These are phyloP conservation scores for Poteriospumella lacustris DNA, from an alignment of 108 stramenopile species.

Conservation along the genomic window DNA sequence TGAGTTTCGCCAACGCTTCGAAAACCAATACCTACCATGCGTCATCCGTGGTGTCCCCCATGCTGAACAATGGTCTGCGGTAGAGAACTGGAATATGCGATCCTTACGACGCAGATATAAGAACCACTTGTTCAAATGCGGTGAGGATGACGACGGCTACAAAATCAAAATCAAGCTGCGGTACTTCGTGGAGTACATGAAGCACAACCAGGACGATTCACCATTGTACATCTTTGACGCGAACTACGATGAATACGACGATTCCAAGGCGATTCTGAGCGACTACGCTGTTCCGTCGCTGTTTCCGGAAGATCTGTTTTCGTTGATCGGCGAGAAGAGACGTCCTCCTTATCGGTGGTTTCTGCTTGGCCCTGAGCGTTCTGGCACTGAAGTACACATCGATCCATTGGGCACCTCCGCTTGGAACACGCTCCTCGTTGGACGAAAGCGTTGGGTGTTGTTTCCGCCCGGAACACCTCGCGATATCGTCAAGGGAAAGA, in stretches of 20 bases:
- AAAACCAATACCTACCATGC: conserved; percentile 42
- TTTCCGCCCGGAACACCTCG: conserved; percentile 85
- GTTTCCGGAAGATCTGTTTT: conserved; percentile 87
- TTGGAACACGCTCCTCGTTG: conserved; percentile 90
- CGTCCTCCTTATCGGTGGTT: conserved; percentile 98
- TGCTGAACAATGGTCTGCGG: conserved; percentile 47
- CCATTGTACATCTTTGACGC: conserved; percentile 97
- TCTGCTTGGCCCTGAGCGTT: conserved; percentile 78
- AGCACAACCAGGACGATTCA: conserved; percentile 70
- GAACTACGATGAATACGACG: conserved; percentile 72
- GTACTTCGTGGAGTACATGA: conserved; percentile 76
- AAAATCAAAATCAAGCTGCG: conserved; percentile 76
- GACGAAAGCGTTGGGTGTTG: conserved; percentile 92
- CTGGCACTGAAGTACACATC: conserved; percentile 86
- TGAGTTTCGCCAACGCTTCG: conserved; percentile 45
- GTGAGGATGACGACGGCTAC: conserved; percentile 92
- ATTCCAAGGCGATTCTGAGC: conserved; percentile 59
- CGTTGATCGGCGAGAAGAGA: conserved; percentile 73
- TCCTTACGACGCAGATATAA: conserved; percentile 33
- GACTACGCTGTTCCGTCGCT: conserved; percentile 77
- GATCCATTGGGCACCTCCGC: conserved; percentile 92
- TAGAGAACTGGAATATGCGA: conserved; percentile 40
- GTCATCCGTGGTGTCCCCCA: conserved; percentile 52
- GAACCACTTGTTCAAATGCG: conserved; percentile 73
- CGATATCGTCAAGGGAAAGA: conserved; percentile 73